These are phyloP conservation scores for Colletotrichum tanaceti DNA, from an alignment of 2,329 filamentous ascomycete genomes.

Conservation along the genomic window DNA sequence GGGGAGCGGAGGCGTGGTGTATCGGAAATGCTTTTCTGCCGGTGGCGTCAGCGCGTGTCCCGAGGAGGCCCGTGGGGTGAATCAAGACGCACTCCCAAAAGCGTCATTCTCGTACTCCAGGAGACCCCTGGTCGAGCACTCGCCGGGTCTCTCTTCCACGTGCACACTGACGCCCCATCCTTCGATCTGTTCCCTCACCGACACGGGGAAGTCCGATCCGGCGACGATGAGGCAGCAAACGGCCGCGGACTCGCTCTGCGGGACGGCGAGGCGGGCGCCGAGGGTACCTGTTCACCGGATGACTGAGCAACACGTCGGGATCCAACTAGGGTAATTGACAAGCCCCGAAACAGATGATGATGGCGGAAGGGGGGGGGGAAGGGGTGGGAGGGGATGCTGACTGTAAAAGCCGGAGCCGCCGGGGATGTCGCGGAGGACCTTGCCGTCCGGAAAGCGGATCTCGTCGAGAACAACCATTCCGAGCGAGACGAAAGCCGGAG, in stretches of 20 bases:
- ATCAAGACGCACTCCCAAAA: constrained; percentile 9
- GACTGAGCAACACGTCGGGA: neutral
- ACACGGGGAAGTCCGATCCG: constrained; percentile 13
- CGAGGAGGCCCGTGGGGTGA: neutral
- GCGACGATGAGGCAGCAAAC: constrained; percentile 22
- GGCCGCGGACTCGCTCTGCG: neutral
- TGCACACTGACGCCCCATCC: constrained; percentile 5
- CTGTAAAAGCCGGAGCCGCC: constrained; percentile 34
- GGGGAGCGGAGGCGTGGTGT: neutral
- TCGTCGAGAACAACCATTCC: constrained; percentile 36
- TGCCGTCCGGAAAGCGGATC: constrained; percentile 31
- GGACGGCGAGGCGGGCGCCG: constrained; percentile 31
- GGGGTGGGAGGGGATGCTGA: neutral
- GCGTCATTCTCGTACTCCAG: constrained; percentile 22
- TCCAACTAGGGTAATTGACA: neutral
- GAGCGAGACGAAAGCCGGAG: constrained; percentile 32
- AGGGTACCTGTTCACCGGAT: constrained; percentile 23
- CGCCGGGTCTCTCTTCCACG: neutral
- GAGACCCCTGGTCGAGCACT: constrained; percentile 3
- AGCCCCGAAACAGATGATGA: neutral
- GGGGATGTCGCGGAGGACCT: constrained; percentile 16
- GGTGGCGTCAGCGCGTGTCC: neutral
- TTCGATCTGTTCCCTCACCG: constrained; percentile 4
- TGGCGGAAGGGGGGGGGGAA: neutral
- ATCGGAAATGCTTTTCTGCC: constrained; percentile 14